Evolutionary conservation across 1,139 yeast genomes (phyloP).

Genomic region (Blastobotrys arbuscula): DNA sequence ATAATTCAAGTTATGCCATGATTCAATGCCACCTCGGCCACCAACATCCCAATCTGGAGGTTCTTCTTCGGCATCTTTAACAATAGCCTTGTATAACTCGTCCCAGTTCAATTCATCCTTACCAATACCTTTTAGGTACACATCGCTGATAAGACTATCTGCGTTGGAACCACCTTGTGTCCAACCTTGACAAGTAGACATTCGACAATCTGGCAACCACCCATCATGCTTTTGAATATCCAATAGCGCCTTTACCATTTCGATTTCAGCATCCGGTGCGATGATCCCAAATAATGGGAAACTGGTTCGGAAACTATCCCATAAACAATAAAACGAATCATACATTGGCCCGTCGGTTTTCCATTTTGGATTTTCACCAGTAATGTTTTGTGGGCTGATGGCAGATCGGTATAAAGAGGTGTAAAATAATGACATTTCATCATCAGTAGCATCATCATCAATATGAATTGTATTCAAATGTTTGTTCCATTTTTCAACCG

Average conservation of each 20-base stretch:
- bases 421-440: slow-evolving; percentile 30
- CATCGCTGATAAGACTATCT: slow-evolving; percentile 41
- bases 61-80: slow-evolving; percentile 37
- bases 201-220: slow-evolving; percentile 39
- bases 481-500: slow-evolving; percentile 31
- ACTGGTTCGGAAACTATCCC: slow-evolving; percentile 40
- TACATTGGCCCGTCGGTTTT: slow-evolving; percentile 32
- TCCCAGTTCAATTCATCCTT: slow-evolving; percentile 31
- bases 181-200: slow-evolving; percentile 39
- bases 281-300: slow-evolving; percentile 35
- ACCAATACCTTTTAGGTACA: slow-evolving; percentile 33
- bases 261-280: slow-evolving; percentile 34
- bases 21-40: slow-evolving; percentile 14
- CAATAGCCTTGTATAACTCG: slow-evolving; percentile 37
- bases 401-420: slow-evolving; percentile 37
- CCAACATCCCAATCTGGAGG: slow-evolving; percentile 16
- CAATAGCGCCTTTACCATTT: slow-evolving; percentile 33
- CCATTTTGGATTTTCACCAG: slow-evolving; percentile 37
- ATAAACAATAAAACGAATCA: slow-evolving; percentile 40
- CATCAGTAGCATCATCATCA: slow-evolving; percentile 16
- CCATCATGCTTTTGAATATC: slow-evolving; percentile 37
- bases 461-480: slow-evolving; percentile 17
- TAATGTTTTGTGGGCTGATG: slow-evolving; percentile 37
- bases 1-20: slow-evolving; percentile 13
- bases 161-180: slow-evolving; percentile 42